Evolutionary conservation across 352 stramenopile species (phyloP).

Genomic region (Globisporangium nunn): DNA sequence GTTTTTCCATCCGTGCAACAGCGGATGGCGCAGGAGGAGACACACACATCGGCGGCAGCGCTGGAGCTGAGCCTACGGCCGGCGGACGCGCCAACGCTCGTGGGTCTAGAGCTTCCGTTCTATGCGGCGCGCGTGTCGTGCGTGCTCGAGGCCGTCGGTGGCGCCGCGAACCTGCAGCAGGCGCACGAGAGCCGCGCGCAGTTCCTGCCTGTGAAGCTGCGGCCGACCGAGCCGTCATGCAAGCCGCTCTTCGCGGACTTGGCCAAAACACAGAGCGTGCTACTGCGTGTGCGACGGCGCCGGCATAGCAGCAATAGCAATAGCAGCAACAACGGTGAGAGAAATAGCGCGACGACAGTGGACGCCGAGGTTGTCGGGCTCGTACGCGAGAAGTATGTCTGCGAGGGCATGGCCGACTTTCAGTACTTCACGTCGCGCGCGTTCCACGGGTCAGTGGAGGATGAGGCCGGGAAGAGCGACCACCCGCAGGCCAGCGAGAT

Average conservation of each 20-base stretch:
- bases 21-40: too few species aligned
- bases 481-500: slow-evolving; percentile 10
- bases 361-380: slow-evolving; percentile 52
- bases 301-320: slow-evolving; percentile 6
- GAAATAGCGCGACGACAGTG: too few species aligned
- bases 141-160: slow-evolving; percentile 56
- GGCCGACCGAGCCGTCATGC: slow-evolving; percentile 64
- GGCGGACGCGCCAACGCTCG: slow-evolving; percentile 34
- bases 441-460: slow-evolving; percentile 30
- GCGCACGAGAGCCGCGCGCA: slow-evolving; percentile 67
- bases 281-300: slow-evolving; percentile 44
- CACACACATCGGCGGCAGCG: neutral
- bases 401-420: slow-evolving; percentile 83
- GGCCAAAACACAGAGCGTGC: slow-evolving; percentile 73
- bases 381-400: slow-evolving; percentile 75
- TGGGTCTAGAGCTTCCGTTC: slow-evolving; percentile 60
- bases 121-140: slow-evolving; percentile 38
- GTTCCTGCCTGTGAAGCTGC: slow-evolving; percentile 73
- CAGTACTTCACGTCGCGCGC: slow-evolving; percentile 67
- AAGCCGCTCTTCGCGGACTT: slow-evolving; percentile 80
- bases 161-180: slow-evolving; percentile 44
- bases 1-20: too few species aligned
- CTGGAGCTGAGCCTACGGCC: slow-evolving; percentile 28
- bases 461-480: too few species aligned
- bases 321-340: too few species aligned